Evolutionary conservation across 2,329 filamentous ascomycete genomes (phyloP).

Genomic region (Didymosphaeria variabile): DNA sequence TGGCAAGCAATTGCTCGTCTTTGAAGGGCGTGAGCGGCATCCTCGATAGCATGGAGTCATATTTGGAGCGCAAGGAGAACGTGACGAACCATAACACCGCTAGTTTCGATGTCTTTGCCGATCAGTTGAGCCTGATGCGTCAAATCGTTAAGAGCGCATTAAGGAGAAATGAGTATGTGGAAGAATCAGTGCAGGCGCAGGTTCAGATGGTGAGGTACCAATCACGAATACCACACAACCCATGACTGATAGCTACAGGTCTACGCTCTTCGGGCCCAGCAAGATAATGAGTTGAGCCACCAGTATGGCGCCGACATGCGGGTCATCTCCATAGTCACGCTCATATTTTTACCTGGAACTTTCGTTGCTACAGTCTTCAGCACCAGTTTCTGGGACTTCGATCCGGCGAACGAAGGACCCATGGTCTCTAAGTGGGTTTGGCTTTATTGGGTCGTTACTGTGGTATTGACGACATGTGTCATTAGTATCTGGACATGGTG

Average conservation of each 20-base stretch:
- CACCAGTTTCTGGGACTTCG: constrained; percentile 25
- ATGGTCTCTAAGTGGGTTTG: constrained; percentile 24
- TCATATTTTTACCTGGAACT: constrained; percentile 33
- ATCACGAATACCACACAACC: neutral
- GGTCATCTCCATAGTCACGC: constrained; percentile 31
- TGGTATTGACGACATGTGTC: neutral
- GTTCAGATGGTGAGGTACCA: constrained; percentile 13
- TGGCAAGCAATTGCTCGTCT: constrained; percentile 11
- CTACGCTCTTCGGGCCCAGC: constrained; percentile 28
- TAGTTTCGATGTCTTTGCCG: constrained; percentile 7
- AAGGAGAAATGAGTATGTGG: constrained; percentile 17
- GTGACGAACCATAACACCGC: neutral
- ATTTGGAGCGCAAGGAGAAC: neutral
- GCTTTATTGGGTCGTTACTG: constrained; percentile 21
- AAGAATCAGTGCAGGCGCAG: constrained; percentile 14
- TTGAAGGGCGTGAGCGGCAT: neutral
- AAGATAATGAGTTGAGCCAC: constrained; percentile 30
- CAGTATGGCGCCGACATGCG: constrained; percentile 34
- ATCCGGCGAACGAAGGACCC: constrained; percentile 13
- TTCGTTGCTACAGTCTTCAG: constrained; percentile 33
- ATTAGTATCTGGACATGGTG: constrained; percentile 2
- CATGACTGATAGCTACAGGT: constrained; percentile 15
- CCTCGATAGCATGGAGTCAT: neutral
- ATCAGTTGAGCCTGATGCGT: constrained; percentile 13
- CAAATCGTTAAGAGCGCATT: constrained; percentile 7